These are phyloP conservation scores for Vitis hybrid DNA, from an alignment of 177 flowering plant genomes.

Conservation along the genomic window DNA sequence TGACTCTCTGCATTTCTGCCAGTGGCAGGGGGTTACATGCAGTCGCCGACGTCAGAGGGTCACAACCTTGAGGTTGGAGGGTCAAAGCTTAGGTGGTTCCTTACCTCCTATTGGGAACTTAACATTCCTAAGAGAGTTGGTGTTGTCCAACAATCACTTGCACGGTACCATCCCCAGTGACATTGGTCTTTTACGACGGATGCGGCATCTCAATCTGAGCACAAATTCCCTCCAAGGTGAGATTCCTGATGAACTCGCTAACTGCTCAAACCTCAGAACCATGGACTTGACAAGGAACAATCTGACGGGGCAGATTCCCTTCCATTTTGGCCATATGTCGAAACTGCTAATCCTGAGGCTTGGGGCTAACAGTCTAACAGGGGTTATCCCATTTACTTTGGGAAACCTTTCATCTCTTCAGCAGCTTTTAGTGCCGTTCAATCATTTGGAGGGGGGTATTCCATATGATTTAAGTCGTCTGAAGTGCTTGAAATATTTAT, in stretches of 20 bases:
- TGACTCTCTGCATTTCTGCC: constrained; percentile 25
- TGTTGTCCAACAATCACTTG: constrained; percentile 27
- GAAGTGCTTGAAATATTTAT: constrained; percentile 1
- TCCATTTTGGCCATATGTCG: constrained; percentile 15
- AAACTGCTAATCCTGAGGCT: constrained; percentile 15
- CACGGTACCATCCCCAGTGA: constrained; percentile 24
- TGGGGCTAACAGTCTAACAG: constrained; percentile 20
- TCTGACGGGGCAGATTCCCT: constrained; percentile 27
- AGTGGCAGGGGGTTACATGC: constrained; percentile 42
- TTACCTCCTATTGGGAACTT: constrained; percentile 45
- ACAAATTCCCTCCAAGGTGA: constrained; percentile 25
- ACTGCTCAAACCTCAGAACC: constrained; percentile 14
- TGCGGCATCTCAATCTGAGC: constrained; percentile 14
- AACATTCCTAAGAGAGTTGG: constrained; percentile 22
- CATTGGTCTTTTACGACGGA: constrained; percentile 20
- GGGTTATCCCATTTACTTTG: constrained; percentile 22
- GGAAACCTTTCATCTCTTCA: constrained; percentile 27
- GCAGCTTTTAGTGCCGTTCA: background rate
- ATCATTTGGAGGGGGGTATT: constrained; percentile 21
- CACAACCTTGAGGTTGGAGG: constrained; percentile 14
- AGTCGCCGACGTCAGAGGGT: constrained; percentile 29
- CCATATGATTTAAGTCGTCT: constrained; percentile 19
- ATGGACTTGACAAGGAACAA: constrained; percentile 14
- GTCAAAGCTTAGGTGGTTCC: constrained; percentile 18
- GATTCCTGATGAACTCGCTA: constrained; percentile 23